A percentile compares a stretch with the other conserved stretches of the same genome.
Conservation (phyloP, 1,139 yeast genomes). For the Dujonia santamariae region DNA sequence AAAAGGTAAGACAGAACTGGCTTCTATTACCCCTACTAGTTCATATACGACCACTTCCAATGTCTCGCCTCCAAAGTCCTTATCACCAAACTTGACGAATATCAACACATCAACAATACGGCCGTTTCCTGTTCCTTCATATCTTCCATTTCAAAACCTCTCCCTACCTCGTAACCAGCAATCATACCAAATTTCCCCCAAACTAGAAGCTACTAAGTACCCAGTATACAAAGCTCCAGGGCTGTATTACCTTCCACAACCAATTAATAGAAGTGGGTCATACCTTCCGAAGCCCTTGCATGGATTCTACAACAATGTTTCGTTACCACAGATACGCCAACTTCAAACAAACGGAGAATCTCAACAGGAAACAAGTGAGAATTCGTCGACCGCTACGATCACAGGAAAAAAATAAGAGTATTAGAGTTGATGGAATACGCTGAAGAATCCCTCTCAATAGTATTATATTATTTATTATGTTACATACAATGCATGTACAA, state of each 20-base stretch:
- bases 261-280: background rate
- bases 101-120: too few species aligned
- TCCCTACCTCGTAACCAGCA: background rate
- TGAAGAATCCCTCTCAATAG: too few species aligned
- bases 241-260: conserved; percentile 2
- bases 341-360: background rate
- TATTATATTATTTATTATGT: too few species aligned
- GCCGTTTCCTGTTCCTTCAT: too few species aligned
- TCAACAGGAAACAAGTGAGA: background rate
- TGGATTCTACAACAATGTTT: too few species aligned
- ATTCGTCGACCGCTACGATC: background rate
- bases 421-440: too few species aligned
- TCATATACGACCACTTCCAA: background rate
- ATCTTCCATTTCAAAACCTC: too few species aligned
- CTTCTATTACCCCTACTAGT: too few species aligned
- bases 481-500: too few species aligned
- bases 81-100: background rate
- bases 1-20: too few species aligned
- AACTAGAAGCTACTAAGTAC: background rate
- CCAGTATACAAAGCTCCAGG: conserved; percentile 4
- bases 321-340: background rate
- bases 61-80: background rate
- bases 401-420: too few species aligned
- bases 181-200: background rate
- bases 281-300: background rate